Evolutionary conservation across 2,329 filamentous ascomycete species (phyloP), one percentile per base, ranked within the genome.

Genomic region (Fusarium veterinarium): DNA sequence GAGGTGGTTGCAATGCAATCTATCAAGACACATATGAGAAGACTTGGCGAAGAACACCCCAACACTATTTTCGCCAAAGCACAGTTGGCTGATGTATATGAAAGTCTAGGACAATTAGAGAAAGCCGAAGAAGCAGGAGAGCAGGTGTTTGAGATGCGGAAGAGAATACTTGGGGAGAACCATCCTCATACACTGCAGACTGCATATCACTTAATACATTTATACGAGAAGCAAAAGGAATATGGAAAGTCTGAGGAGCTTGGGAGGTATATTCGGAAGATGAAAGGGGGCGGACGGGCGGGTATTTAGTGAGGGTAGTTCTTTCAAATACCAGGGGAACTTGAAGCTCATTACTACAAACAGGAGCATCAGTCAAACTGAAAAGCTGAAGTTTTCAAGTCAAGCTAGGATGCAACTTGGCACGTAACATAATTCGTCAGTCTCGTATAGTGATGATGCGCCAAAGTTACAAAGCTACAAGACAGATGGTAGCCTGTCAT

Each of bases 61-160:
- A 0, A 0, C 0, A 44, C n/a, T 13, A 0, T 33, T 0, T 0
- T 0, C 0, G 0, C 0, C 4, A 55, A 7, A 20, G 4, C 3
- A 12, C 0, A 2, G 0, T 16, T 30, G 4, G 3, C 2, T 9
- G 0, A 0, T 0, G 1, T 16, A 28, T 60, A 35, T 19, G 1
- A 0, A 5, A 1, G 10, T 0, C 46, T 14, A 11, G 35, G 25
- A 8, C 23, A 25, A 7, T 8, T 14, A 3, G 3, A 23, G 11
- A 13, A 55, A 12, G 46, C 46, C 1, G 1, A 28, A 19, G 37
- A 28, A 2, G 6, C 6, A 11, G 19, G 14, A 13, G 40, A 57
- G 25, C 2, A 35, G 17, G 23, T 46, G 19, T 14, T 57, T 1
- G 19, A 35, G 10, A 2, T 19, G 0, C 17, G 0, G 11, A 57